Conservation (phyloP, 441 rosid species). For the Hypseocharis bilobata region DNA sequence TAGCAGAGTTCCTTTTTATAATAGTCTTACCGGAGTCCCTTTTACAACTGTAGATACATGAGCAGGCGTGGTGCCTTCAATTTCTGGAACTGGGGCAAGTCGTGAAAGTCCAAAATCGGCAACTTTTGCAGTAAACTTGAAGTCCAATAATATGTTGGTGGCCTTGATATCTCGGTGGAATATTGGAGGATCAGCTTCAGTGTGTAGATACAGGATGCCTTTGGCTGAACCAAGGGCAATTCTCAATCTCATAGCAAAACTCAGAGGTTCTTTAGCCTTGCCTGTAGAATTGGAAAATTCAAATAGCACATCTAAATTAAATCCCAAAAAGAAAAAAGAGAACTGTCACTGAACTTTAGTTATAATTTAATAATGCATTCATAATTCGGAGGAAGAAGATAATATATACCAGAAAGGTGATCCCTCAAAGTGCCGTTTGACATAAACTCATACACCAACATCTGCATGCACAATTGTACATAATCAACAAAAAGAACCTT, state of each 20-base stretch:
- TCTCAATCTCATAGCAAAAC: slow-evolving; percentile 60
- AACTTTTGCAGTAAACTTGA: slow-evolving; percentile 67
- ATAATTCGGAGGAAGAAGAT: not conserved
- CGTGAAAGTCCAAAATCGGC: slow-evolving; percentile 95
- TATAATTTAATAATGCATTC: not conserved
- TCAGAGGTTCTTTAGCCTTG: slow-evolving; percentile 40
- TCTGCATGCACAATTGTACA: slow-evolving; percentile 36
- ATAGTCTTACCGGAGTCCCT: slow-evolving; percentile 74
- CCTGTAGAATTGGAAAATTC: slow-evolving; percentile 29
- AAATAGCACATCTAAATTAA: not conserved
- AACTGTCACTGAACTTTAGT: no score
- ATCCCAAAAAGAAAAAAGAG: not conserved
- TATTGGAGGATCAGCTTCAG: slow-evolving; percentile 92
- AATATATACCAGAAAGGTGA: slow-evolving; percentile 57
- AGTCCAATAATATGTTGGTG: slow-evolving; percentile 74
- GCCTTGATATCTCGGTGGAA: slow-evolving; percentile 95
- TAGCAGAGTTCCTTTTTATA: slow-evolving; percentile 76
- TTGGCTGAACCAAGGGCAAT: slow-evolving; percentile 71
- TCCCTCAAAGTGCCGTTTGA: slow-evolving; percentile 81
- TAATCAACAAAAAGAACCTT: not conserved
- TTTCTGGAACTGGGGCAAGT: slow-evolving; percentile 82
- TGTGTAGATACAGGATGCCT: slow-evolving; percentile 80
- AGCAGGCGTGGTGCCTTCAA: slow-evolving; percentile 56
- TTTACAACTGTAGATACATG: slow-evolving; percentile 93
- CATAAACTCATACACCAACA: slow-evolving; percentile 90